Base-by-base conservation (phyloP, 2,329 filamentous ascomycete genomes). In the Penicillium sp. region DNA sequence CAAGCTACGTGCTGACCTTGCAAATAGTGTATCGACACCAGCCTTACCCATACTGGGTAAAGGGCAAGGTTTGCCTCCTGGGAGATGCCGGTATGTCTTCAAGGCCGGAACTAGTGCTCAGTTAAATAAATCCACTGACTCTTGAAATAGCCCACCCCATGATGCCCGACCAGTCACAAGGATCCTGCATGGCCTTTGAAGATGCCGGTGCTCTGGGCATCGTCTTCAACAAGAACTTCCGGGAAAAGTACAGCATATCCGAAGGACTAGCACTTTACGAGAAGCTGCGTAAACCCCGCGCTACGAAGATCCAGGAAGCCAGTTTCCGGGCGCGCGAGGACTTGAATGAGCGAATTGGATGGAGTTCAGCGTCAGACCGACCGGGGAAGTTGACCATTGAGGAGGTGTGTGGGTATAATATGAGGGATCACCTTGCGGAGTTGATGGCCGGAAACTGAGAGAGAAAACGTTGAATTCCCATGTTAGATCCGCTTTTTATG, bases 161-260 rank as follows among this genome's bases (percentile, higher is more conserved):
- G 70, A 68, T 75, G 64, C 73, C 73, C 1, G 71, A 74, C 46
- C 73, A 74, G 33, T 68, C 65, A 7, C 68, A 73, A 63, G 67
- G 78, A 6, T 76, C 75, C 0, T 79, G 76, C 58, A 73, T 73
- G 69, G 78, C 78, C 0, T 75, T 80, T 35, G 78, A 80, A 62
- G 78, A 80, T 60, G 77, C 77, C 5, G 78, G 70, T 0, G 76
- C 74, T 0, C 55, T 79, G 6, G 76, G 77, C 0, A 64, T 77
- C 4, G 64, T 79, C 16, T 78, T 78, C 65, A 57, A 69, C 16
- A 62, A 59, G n/a, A 60, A 55, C 6, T 72, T 70, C 57, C 55
- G 62, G 1, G 58, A 67, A 1, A 40, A 66, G 7, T 66, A 68
- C 46, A 62, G 60, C 10, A 55, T 73, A 0, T n/a, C 46, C 0